A percentile compares a stretch with the other conserved stretches of the same genome.
Conservation (phyloP, 2,329 filamentous ascomycete species). For the Neofusicoccum umdonicola region DNA sequence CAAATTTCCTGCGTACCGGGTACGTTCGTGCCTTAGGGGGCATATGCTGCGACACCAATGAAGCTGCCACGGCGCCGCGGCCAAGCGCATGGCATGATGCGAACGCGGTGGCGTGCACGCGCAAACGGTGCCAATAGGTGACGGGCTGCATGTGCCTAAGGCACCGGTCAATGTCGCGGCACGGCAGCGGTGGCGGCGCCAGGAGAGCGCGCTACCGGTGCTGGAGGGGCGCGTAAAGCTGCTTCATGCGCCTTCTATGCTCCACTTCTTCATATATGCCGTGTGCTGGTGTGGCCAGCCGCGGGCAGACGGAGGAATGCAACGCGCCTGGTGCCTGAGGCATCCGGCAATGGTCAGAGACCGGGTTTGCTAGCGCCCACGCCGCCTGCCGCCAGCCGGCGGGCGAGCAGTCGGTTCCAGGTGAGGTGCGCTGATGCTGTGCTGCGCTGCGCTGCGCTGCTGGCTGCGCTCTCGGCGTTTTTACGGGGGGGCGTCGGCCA, state of each 20-base stretch:
- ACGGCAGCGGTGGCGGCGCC: too few relatives aligned
- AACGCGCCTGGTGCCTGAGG: neutral
- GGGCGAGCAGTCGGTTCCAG: too few relatives aligned
- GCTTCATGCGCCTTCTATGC: neutral
- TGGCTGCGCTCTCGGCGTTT: neutral
- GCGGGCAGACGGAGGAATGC: neutral
- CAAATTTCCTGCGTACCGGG: neutral
- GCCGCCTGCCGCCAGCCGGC: too few relatives aligned
- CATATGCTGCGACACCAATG: slow-evolving; percentile 4
- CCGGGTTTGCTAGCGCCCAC: neutral
- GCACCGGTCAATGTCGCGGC: neutral
- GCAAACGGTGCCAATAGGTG: neutral
- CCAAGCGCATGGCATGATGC: slow-evolving; percentile 5
- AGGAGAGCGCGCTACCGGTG: neutral
- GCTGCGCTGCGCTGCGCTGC: neutral
- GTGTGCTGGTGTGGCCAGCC: neutral
- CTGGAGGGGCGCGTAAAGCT: slow-evolving; percentile 6
- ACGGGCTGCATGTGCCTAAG: neutral
- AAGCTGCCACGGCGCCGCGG: neutral
- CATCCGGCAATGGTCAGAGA: neutral
- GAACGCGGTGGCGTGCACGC: neutral
- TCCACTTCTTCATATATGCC: slow-evolving; percentile 10
- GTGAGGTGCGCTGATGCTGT: too few relatives aligned
- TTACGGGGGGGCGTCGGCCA: neutral
- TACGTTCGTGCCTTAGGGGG: neutral